These are phyloP conservation scores for Penicillium chermesinum DNA, from an alignment of 495 filamentous ascomycete species.

Conservation along the genomic window DNA sequence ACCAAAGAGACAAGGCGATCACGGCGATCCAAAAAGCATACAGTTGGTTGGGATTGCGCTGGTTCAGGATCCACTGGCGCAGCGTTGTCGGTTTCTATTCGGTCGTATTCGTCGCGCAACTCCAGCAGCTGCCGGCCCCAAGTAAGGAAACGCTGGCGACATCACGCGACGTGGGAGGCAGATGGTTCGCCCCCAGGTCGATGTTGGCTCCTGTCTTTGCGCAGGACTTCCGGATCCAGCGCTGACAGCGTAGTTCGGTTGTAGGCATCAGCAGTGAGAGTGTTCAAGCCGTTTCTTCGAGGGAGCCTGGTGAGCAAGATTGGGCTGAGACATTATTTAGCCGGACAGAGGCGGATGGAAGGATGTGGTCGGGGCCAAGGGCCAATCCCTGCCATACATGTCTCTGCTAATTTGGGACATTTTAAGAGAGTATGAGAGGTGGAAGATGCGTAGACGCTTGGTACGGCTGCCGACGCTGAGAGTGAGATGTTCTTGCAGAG, in stretches of 20 bases:
- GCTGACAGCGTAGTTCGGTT: constrained; percentile 10
- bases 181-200: constrained; percentile 5
- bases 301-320: constrained; percentile 15
- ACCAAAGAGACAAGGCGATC: constrained; percentile 1
- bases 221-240: constrained; percentile 10
- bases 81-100: constrained; percentile 3
- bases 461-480: too few relatives aligned
- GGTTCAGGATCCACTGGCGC: not conserved
- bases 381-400: not conserved
- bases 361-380: not conserved
- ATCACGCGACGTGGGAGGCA: not conserved
- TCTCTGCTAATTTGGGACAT: not conserved
- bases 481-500: too few relatives aligned
- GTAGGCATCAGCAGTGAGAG: constrained; percentile 20
- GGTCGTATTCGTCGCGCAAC: constrained; percentile 1
- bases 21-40: not conserved
- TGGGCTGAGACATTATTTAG: not conserved
- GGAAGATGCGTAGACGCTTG: not conserved
- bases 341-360: not conserved
- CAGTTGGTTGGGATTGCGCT: not conserved
- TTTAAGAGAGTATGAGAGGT: not conserved
- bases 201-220: constrained; percentile 4
- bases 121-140: not conserved
- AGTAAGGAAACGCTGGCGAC: not conserved
- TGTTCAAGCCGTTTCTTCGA: constrained; percentile 19